Percentiles rank a stretch among this genome's conserved stretches.
Conservation (phyloP, 2,329 filamentous ascomycete species). For the Alternaria sp. region DNA sequence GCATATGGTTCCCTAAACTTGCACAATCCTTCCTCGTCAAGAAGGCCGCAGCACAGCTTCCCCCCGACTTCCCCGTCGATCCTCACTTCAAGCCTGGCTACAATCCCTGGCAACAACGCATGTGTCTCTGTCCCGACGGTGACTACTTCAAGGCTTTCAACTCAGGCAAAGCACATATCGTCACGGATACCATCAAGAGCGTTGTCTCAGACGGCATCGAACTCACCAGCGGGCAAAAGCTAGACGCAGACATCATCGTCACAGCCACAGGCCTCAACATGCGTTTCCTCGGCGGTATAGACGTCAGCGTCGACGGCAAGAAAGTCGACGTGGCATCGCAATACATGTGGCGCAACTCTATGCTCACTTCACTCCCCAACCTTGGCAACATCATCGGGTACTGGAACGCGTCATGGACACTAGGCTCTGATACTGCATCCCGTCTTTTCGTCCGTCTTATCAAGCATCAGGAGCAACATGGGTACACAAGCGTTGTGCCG, state of each 20-base stretch:
- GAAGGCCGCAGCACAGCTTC: slow-evolving; percentile 61
- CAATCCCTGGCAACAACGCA: slow-evolving; percentile 72
- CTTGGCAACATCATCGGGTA: slow-evolving; percentile 67
- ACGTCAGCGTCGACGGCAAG: slow-evolving; percentile 61
- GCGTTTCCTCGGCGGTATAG: slow-evolving; percentile 62
- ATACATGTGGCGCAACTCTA: slow-evolving; percentile 67
- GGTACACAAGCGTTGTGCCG: slow-evolving; percentile 56
- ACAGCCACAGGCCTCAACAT: slow-evolving; percentile 71
- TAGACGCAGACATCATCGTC: slow-evolving; percentile 69
- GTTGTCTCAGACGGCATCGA: slow-evolving; percentile 60
- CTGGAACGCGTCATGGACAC: slow-evolving; percentile 68
- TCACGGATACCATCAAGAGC: slow-evolving; percentile 63
- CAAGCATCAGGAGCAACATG: slow-evolving; percentile 58
- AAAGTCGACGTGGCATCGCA: slow-evolving; percentile 57
- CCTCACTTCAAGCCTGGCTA: slow-evolving; percentile 59
- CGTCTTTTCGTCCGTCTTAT: slow-evolving; percentile 61
- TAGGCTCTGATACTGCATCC: slow-evolving; percentile 65
- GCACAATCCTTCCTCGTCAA: slow-evolving; percentile 57
- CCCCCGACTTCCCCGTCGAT: slow-evolving; percentile 53
- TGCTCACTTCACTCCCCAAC: slow-evolving; percentile 71
- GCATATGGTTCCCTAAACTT: slow-evolving; percentile 61
- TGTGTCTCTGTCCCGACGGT: slow-evolving; percentile 72
- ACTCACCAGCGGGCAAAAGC: slow-evolving; percentile 55
- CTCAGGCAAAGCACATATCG: slow-evolving; percentile 61
- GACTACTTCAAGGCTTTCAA: slow-evolving; percentile 66